Base-by-base conservation (phyloP, 2,329 filamentous ascomycete genomes). In the Curvularia hawaiiensis region DNA sequence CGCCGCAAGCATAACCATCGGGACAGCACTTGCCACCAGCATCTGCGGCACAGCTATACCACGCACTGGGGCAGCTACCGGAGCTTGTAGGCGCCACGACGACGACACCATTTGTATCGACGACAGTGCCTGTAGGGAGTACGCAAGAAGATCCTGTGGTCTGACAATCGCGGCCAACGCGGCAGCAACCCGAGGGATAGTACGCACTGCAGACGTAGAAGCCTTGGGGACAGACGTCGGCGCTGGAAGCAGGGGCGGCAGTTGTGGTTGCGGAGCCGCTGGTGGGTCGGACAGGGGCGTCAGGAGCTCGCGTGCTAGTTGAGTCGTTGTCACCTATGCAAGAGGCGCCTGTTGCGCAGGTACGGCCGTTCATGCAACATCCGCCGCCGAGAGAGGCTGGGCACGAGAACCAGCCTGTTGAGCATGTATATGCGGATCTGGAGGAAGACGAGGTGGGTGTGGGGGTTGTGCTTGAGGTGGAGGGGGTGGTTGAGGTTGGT, bases 151-250 rank as follows among this genome's bases (percentile, higher is more conserved):
- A 49, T 3, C 73, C 73, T 0, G 90, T 90, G 0, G 88, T 89
- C 58, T 89, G 85, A 77, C 94, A 98, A 77, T 96, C 85, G 20
- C 93, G 86, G 2, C 92, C 93, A 0, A 91, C 92, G 56, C 90
- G 90, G 78, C 94, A 98, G 79, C 94, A 98, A 20, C 92, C 92
- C 14, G 90, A 92, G 2, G 84, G 80, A 58, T 93, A 91, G 58
- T 88, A 87, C 2, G 94, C 94, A 2, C 88, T 85, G 76, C 94
- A 98, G 50, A 91, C 89, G 76, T 98, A 98, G 80, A 93, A 98
- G 2, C 93, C 93, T 0, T 89, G 93, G 0, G 94, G 94, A 67
- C 94, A 98, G 66, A 83, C 70, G 20, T 64, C 62, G 3, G 64
- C 61, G n/a, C 4, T 92, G 90, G 0, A 89, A 92, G 1, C 92